Conservation (phyloP, 192 early-diverging fungal genomes). For the Spizellomyces sp. region DNA sequence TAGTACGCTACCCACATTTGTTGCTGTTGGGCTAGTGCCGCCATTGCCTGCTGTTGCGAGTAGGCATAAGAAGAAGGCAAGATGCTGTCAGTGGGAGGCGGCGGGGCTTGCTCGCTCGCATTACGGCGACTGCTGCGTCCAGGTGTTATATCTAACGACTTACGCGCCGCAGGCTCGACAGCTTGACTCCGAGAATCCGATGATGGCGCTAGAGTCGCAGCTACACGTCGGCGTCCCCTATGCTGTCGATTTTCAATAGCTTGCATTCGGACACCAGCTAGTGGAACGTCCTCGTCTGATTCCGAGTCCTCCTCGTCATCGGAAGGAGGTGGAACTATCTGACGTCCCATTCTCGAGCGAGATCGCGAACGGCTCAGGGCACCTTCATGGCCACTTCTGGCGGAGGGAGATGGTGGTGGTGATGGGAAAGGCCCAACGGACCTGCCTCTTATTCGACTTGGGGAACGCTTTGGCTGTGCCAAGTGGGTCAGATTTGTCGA, state of each 20-base stretch:
- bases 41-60: slow-evolving; percentile 3
- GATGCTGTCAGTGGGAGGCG: background rate
- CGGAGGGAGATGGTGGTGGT: too few relatives aligned
- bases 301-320: background rate
- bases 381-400: too few relatives aligned
- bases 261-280: slow-evolving; percentile 11
- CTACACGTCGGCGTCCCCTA: background rate
- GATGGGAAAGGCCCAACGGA: too few relatives aligned
- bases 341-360: too few relatives aligned
- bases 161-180: background rate
- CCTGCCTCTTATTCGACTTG: too few relatives aligned
- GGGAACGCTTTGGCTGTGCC: too few relatives aligned
- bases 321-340: too few relatives aligned
- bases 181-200: too few relatives aligned
- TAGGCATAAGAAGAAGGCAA: background rate
- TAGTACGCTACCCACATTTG: slow-evolving; percentile 21
- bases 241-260: slow-evolving; percentile 16
- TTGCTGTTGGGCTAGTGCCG: slow-evolving; percentile 16
- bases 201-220: too few relatives aligned
- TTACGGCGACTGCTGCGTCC: slow-evolving; percentile 3
- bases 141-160: background rate
- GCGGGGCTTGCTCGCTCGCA: slow-evolving; percentile 3
- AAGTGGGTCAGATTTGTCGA: too few relatives aligned
- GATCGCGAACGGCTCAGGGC: too few relatives aligned
- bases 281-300: slow-evolving; percentile 17